Percentiles rank a stretch among this genome's conserved stretches.
Conservation (phyloP, 164 flowering plant species). For the Stephania japonica region DNA sequence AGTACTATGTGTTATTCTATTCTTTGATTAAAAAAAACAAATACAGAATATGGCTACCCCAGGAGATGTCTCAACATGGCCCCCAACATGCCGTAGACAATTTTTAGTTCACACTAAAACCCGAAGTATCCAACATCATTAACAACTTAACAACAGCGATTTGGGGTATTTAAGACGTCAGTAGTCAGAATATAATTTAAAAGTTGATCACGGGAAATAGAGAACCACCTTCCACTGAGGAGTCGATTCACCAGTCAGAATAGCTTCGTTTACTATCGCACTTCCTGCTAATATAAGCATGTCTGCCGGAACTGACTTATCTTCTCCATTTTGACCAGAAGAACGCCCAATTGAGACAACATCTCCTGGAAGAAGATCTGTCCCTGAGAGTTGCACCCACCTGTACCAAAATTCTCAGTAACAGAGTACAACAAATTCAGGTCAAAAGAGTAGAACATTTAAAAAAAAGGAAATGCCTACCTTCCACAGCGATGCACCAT, state of each 20-base stretch:
- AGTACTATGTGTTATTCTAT: too few species aligned
- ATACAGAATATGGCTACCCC: neutral
- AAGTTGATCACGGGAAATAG: constrained; percentile 12
- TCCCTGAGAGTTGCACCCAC: constrained; percentile 90
- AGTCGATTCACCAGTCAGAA: constrained; percentile 98
- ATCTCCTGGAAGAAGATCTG: constrained; percentile 95
- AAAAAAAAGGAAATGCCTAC: constrained; percentile 41
- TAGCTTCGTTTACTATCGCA: constrained; percentile 98
- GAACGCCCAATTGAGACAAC: constrained; percentile 92
- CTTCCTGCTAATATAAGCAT: constrained; percentile 95
- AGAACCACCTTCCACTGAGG: constrained; percentile 97
- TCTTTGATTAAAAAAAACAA: too few species aligned
- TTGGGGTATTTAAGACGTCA: neutral
- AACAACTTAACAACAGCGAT: neutral
- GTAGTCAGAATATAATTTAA: constrained; percentile 2
- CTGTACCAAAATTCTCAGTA: constrained; percentile 30
- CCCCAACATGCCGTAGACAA: neutral
- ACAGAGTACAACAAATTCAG: neutral
- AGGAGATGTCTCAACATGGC: neutral
- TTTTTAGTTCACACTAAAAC: neutral
- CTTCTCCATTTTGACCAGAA: constrained; percentile 75
- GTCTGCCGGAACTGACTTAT: constrained; percentile 92
- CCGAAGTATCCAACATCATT: neutral
- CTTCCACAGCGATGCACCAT: constrained; percentile 96
- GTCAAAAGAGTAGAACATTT: neutral